These are phyloP conservation scores for Coemansia umbellata DNA, from an alignment of 192 early-diverging fungal species.

Conservation along the genomic window DNA sequence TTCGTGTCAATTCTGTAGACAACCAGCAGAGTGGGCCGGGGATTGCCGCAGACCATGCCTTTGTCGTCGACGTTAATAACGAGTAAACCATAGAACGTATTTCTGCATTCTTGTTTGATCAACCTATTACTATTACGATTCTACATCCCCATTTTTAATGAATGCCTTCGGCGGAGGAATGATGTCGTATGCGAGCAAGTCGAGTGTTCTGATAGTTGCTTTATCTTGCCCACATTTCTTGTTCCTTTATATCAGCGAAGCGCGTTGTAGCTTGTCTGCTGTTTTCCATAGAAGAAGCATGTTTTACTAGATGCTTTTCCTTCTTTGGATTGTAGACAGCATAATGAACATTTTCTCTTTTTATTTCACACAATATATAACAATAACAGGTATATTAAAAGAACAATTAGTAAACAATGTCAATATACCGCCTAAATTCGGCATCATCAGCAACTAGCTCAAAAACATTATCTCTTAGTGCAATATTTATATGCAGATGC, in stretches of 20 bases:
- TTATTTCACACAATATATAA: background rate
- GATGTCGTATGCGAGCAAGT: background rate
- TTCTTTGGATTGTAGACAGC: background rate
- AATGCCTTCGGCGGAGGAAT: conserved; percentile 9
- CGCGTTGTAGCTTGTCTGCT: conserved; percentile 7
- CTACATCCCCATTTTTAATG: conserved; percentile 3
- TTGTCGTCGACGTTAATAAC: conserved; percentile 11
- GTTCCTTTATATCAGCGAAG: background rate
- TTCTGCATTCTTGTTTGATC: background rate
- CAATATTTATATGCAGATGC: conserved; percentile 10
- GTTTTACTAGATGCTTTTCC: too few relatives aligned
- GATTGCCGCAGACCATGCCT: conserved; percentile 25
- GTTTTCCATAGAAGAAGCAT: too few relatives aligned
- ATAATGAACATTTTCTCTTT: conserved; percentile 2
- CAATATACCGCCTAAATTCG: conserved; percentile 26
- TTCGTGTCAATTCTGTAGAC: conserved; percentile 27
- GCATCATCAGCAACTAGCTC: conserved; percentile 6
- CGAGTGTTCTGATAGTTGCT: background rate
- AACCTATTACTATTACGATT: background rate
- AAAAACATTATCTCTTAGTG: conserved; percentile 21
- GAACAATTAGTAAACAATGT: conserved; percentile 5
- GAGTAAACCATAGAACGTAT: background rate
- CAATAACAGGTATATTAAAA: background rate
- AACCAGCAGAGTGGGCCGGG: conserved; percentile 29
- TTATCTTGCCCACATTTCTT: background rate